Base-by-base conservation (phyloP, 306 rosid genomes). In the Acacia confusa region DNA sequence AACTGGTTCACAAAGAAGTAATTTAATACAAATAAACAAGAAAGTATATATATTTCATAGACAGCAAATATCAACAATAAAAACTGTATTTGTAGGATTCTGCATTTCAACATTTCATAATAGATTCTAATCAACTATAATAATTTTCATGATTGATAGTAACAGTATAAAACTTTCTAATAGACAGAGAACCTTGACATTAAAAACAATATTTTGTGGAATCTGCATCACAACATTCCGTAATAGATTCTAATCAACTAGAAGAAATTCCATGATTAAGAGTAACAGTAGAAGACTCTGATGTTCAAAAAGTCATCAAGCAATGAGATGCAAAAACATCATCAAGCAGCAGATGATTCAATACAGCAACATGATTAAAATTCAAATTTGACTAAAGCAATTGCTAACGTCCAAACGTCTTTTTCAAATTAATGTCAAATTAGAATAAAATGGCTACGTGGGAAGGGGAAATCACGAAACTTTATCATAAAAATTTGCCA, bases 271-370 rank as follows among this genome's bases (percentile, higher is more conserved):
- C 25, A 48, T n/a, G 63, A 20, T 55, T 10, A 28, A 65, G 32
- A 7, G 15, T 28, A 30, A 20, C 70, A 52, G 30, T n/a, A 25
- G n/a, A 50, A 52, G 36, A 43, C 22, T 17, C 32, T 22, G 45
- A 44, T 11, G 68, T 44, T 30, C 52, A 66, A 47, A 58, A 53
- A 48, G 16, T 50, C 32, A 10, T 36, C 20, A 48, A 24, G 60
- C 43, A 43, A 32, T 28, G 43, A 6, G 44, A 70, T 67, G 28
- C 25, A 6, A 68, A 22, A 14, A 77, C 65, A 70, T 24, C 60
- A 72, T 36, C 28, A 64, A 24, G 47, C 69, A 58, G 30, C 55
- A 67, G 48, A 48, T 48, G 44, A 48, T 68, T 85, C 74, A 60
- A 58, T 6, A 28, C 58, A 71, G 8, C 28, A 57, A 55, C 66